phyloP scores from a whole-genome alignment of 2,329 filamentous ascomycete genomes.

The Monosporascus sp. region DNA sequence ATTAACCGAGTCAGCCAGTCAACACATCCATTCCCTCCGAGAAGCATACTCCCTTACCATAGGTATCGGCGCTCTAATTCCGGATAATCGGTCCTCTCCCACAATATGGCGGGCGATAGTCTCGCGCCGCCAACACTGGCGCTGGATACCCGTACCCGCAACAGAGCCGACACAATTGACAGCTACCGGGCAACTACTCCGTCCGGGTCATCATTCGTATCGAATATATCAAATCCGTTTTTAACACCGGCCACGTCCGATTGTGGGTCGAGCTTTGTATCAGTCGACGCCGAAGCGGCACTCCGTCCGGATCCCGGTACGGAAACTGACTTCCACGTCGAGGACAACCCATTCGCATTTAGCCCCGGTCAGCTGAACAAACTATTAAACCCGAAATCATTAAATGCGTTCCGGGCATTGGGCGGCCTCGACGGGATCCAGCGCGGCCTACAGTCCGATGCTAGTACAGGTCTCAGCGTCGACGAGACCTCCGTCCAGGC shows the following conservation, averaged over 20 bases:
- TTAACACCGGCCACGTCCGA: constrained; percentile 25
- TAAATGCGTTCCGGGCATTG: constrained; percentile 64
- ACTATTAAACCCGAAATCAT: constrained; percentile 68
- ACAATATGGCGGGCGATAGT: constrained; percentile 5
- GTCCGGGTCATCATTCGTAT: constrained; percentile 23
- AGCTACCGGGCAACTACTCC: constrained; percentile 21
- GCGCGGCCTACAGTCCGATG: constrained; percentile 61
- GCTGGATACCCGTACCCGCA: constrained; percentile 21
- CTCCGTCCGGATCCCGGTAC: constrained; percentile 65
- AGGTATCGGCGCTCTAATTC: background rate
- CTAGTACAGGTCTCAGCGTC: constrained; percentile 58
- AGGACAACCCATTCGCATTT: constrained; percentile 69
- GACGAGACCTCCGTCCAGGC: constrained; percentile 50
- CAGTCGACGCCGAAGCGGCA: constrained; percentile 38
- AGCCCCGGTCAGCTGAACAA: constrained; percentile 70
- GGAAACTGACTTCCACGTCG: constrained; percentile 62
- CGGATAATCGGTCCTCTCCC: background rate
- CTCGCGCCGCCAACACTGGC: constrained; percentile 23
- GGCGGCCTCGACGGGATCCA: constrained; percentile 66
- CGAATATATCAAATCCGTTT: constrained; percentile 28
- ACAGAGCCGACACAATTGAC: constrained; percentile 23
- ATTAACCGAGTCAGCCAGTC: background rate
- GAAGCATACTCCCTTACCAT: background rate
- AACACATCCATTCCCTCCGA: background rate
- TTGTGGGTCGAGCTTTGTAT: constrained; percentile 23